phyloP scores from a whole-genome alignment of 2,329 filamentous ascomycete genomes.

The Chaetomium strumarium region DNA sequence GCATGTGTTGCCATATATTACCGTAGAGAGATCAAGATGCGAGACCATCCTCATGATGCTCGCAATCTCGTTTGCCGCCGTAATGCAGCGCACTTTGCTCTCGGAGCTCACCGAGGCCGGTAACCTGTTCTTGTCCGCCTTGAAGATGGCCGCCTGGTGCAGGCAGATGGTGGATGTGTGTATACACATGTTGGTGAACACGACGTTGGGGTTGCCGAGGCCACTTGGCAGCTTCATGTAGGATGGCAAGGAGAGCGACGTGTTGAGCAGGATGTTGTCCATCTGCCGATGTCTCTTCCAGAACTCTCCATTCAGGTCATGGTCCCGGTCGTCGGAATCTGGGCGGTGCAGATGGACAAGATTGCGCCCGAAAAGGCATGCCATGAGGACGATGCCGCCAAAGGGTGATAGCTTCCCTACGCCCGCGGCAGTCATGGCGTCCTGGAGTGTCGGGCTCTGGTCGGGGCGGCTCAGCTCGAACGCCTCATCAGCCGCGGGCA shows the following conservation, averaged over 20 bases:
- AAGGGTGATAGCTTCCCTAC: constrained; percentile 69
- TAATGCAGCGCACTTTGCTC: constrained; percentile 88
- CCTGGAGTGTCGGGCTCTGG: constrained; percentile 61
- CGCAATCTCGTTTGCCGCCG: constrained; percentile 87
- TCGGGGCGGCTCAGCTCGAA: constrained; percentile 76
- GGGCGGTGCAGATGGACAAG: constrained; percentile 86
- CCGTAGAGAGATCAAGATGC: constrained; percentile 75
- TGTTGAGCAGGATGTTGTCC: constrained; percentile 87
- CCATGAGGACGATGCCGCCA: constrained; percentile 74
- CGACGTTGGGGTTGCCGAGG: constrained; percentile 71
- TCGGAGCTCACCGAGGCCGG: constrained; percentile 73
- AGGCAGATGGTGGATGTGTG: constrained; percentile 94
- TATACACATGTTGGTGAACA: constrained; percentile 95
- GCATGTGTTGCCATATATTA: constrained; percentile 44
- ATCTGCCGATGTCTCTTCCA: constrained; percentile 89
- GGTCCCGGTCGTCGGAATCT: constrained; percentile 70
- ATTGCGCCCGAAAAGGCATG: constrained; percentile 87
- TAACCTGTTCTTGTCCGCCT: constrained; percentile 82
- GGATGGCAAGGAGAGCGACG: constrained; percentile 73
- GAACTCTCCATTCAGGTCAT: constrained; percentile 87
- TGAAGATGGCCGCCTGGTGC: constrained; percentile 98
- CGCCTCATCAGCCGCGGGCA: constrained; percentile 78
- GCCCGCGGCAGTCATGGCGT: constrained; percentile 66
- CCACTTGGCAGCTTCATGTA: constrained; percentile 74
- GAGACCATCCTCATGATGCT: constrained; percentile 94